These are phyloP conservation scores for Apiotrichum laibachii DNA, from an alignment of 1,284 basidiomycete genomes.

Conservation along the genomic window DNA sequence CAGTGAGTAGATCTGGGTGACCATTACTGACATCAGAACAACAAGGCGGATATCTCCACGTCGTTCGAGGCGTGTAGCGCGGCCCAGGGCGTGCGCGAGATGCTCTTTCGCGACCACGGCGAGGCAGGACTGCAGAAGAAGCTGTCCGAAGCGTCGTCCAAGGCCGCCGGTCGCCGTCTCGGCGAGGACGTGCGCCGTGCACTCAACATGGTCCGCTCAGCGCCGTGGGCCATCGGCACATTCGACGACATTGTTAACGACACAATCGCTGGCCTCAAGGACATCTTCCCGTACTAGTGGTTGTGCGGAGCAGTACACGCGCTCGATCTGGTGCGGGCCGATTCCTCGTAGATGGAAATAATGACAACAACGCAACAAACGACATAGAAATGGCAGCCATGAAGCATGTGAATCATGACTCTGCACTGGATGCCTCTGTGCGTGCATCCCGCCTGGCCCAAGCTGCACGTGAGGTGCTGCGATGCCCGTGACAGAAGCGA, in stretches of 20 bases:
- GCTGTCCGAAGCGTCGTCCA: not conserved
- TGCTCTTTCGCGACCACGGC: not conserved
- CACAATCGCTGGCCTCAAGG: not conserved
- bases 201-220: not conserved
- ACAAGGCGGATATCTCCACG: not conserved
- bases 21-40: not conserved
- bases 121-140: not conserved
- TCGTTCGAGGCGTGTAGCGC: not conserved
- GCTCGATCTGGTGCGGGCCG: no score
- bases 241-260: not conserved
- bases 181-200: not conserved
- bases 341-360: no score
- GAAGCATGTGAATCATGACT: no score
- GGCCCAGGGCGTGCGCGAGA: not conserved
- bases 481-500: no score
- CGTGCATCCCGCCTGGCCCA: no score
- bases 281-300: not conserved
- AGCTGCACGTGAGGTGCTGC: no score
- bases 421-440: no score
- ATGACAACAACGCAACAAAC: no score
- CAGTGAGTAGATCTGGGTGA: not conserved
- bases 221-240: not conserved
- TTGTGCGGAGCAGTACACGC: no score
- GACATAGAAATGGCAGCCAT: no score
- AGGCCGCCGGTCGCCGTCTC: not conserved